Base-by-base conservation (phyloP, 352 stramenopile species). In the Globisporangium emineosum region DNA sequence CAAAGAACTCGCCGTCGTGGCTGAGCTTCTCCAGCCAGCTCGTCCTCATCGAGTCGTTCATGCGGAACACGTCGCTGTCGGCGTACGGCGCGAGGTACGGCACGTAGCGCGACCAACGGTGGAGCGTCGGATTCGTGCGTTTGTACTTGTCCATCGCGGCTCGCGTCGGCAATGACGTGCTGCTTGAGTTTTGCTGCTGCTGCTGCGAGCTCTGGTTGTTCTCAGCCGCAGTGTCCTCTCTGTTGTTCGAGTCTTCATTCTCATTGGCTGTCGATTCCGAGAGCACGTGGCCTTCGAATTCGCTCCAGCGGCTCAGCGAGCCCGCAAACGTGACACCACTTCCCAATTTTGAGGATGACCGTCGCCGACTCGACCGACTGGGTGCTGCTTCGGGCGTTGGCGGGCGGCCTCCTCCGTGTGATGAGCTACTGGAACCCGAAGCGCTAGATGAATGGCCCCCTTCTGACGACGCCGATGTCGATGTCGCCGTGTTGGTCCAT, bases 1-100 rank as follows among this genome's bases (percentile, higher is more conserved):
- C 74, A 53, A 86, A 93, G 58, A 91, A 90, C 54, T 93, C 84
- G 56, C 82, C 82, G 43, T 90, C 83, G 27, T 84, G 71, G 8
- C 71, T 82, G 6, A 93, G 63, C 62, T 77, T 81, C n/a, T 73
- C 67, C 3, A 89, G 54, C 80, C 79, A 88, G 27, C 65, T 75
- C 5, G 71, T 65, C n/a, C 70, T 67, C 25, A 65, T 68, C 23
- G 71, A 54, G 30, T 81, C 78, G 29, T 78, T 70, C 47, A 82
- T 77, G 13, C 68, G 73, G 62, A 90, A 86, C n/a, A 90, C 77
- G 25, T 90, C 78, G 5, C 57, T 71, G 60, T 91, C 81, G 0
- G 77, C 58, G 32, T 83, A 86, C 8, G 77, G 70, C 0, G 68
- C 69, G 13, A 90, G 54, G 56, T 90, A 91, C 5, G 83, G 83